phyloP scores from a whole-genome alignment of 495 filamentous ascomycete species.

The Staphylotrichum longicolle region DNA sequence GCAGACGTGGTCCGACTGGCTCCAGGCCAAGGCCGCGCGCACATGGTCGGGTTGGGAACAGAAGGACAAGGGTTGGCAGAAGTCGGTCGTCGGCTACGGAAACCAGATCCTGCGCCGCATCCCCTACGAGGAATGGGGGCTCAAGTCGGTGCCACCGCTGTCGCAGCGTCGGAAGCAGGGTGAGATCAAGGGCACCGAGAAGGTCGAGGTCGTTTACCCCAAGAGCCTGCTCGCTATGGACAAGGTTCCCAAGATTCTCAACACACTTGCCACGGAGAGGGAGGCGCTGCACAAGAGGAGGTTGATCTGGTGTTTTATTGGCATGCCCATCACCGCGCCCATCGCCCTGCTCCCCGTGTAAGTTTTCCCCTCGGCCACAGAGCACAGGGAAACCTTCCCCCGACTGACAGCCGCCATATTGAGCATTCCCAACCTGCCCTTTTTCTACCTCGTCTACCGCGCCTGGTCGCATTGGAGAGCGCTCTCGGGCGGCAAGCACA shows the following conservation, averaged over 20 bases:
- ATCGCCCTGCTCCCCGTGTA: slow-evolving; percentile 83
- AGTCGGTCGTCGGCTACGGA: slow-evolving; percentile 76
- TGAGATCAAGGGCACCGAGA: slow-evolving; percentile 60
- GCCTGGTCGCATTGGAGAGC: slow-evolving; percentile 70
- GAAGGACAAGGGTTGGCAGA: slow-evolving; percentile 82
- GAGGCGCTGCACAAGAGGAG: slow-evolving; percentile 71
- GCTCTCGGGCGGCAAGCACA: slow-evolving; percentile 76
- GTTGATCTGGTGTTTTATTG: slow-evolving; percentile 75
- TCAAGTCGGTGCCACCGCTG: slow-evolving; percentile 90
- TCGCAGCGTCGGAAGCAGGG: slow-evolving; percentile 62
- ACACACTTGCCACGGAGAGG: slow-evolving; percentile 69
- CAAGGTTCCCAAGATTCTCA: slow-evolving; percentile 59
- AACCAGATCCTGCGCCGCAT: slow-evolving; percentile 82
- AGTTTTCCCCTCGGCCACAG: slow-evolving; percentile 30
- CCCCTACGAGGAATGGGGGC: slow-evolving; percentile 93
- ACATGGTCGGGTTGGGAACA: slow-evolving; percentile 88
- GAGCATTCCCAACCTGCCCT: slow-evolving; percentile 92
- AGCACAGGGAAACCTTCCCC: background rate
- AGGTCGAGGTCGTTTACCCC: slow-evolving; percentile 77
- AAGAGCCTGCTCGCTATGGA: slow-evolving; percentile 61
- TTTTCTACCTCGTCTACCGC: slow-evolving; percentile 90
- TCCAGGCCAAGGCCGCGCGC: slow-evolving; percentile 64
- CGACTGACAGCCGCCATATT: background rate
- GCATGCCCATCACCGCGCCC: slow-evolving; percentile 81
- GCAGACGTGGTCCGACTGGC: slow-evolving; percentile 57